Base-by-base conservation (phyloP, 192 early-diverging fungal species). In the Hyaloraphidium curvatum region DNA sequence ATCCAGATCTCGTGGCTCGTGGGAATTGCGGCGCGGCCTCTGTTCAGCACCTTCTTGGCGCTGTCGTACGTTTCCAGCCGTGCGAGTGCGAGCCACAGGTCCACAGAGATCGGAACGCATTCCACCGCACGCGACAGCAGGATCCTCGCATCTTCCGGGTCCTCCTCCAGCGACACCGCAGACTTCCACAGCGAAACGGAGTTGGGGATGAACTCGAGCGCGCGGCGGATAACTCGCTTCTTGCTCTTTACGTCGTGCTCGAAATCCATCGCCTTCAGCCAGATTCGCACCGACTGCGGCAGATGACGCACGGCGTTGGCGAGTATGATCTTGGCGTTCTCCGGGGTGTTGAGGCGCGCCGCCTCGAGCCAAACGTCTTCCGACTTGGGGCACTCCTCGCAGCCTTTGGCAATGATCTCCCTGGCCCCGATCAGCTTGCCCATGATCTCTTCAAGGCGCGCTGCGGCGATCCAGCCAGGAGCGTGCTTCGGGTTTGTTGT, bases 341-440 rank as follows among this genome's bases (percentile, higher is more conserved):
- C 81, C 3, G 65, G 57, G 25, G 67, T 83, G 64, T 92, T 89
- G 22, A 99, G 68, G 14, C 91, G 79, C 0, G 90, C 90, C 1
- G 90, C 80, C 60, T 97, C 95, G 27, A 99, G 70, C 95, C 95
- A 99, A 14, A 97, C 75, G 59, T 99, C 95, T 64, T 95, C 93
- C 51, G 68, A 83, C 51, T 81, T 87, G 2, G 91, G 82, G 57
- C 95, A 99, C 65, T 89, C 82, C 53, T 86, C 80, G 68, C 92
- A 99, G 5, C 86, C 95, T 62, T 90, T 82, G 19, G 79, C 73
- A 48, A 97, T 92, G 3, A 89, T 68, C 30, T 76, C 75, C 22
- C 95, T 72, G 0, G 95, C 95, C n/a, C 80, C 72, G 1, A 73
- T 66, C 39, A 78, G 63, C 56, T 92, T 89, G 16, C 82, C 77